These are phyloP conservation scores for Leccinum fibrillosum DNA, from an alignment of 768 basidiomycete species.

Conservation along the genomic window DNA sequence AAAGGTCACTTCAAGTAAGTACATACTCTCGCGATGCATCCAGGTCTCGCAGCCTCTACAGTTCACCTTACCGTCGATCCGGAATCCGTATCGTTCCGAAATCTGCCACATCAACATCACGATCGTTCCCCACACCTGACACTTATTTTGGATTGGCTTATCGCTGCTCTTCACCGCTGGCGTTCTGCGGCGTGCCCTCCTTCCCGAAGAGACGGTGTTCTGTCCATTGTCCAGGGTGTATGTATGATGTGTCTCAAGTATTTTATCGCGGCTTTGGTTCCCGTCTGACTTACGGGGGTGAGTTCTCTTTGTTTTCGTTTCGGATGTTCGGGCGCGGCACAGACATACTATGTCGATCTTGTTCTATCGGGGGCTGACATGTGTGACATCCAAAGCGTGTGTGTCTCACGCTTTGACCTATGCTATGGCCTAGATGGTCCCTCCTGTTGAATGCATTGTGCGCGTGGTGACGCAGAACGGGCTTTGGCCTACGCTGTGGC, in stretches of 20 bases:
- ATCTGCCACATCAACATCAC: too few species aligned
- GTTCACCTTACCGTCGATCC: too few species aligned
- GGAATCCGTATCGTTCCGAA: too few species aligned
- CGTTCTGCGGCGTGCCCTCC: too few species aligned
- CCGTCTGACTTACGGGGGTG: not conserved
- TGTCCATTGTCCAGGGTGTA: conserved; percentile 65
- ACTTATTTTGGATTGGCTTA: too few species aligned
- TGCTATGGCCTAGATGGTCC: not conserved
- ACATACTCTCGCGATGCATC: too few species aligned
- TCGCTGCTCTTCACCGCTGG: too few species aligned
- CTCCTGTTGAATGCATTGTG: not conserved
- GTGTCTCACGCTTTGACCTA: not conserved
- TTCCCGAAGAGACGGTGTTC: conserved; percentile 25
- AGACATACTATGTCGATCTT: not conserved
- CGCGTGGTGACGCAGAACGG: too few species aligned
- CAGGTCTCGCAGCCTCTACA: too few species aligned
- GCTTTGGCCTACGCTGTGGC: not conserved
- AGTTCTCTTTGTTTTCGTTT: not conserved
- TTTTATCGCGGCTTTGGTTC: not conserved
- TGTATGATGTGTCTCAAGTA: conserved; percentile 83
- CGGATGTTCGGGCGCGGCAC: not conserved
- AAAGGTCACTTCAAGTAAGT: not conserved
- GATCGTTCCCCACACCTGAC: too few species aligned
- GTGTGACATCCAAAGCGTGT: not conserved
- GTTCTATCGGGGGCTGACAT: too few species aligned